Percentiles rank a stretch among this genome's conserved stretches.
Evolutionary conservation across 345 rosid species (phyloP).

Genomic region (Kandelia obovata): DNA sequence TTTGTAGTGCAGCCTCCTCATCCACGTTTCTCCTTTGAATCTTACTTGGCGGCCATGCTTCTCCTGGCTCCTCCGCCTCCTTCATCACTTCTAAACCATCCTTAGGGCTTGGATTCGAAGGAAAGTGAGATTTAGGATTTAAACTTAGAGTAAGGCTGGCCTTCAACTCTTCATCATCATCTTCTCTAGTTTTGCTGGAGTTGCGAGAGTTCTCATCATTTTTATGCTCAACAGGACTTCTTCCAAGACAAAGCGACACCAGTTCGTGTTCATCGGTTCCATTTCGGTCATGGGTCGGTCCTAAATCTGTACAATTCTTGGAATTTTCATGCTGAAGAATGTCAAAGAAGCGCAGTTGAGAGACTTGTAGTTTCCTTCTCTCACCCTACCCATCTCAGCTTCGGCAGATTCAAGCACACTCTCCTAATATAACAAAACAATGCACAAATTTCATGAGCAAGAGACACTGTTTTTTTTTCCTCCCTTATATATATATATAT

Average conservation of each 20-base stretch:
- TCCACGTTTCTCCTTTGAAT: conserved; percentile 32
- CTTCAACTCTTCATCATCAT: conserved; percentile 44
- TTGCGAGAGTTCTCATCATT: conserved; percentile 33
- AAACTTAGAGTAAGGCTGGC: conserved; percentile 53
- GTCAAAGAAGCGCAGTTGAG: conserved; percentile 55
- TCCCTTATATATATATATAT: no score
- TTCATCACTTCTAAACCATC: conserved; percentile 34
- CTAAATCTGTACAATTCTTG: conserved; percentile 19
- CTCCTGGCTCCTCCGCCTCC: conserved; percentile 39
- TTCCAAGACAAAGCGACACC: conserved; percentile 77
- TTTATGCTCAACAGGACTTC: conserved; percentile 31
- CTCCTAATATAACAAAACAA: no score
- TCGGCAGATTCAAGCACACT: conserved; percentile 52
- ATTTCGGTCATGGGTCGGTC: conserved; percentile 18
- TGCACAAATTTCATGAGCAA: no score
- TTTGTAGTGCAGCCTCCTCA: conserved; percentile 51
- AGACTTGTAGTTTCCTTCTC: conserved; percentile 65
- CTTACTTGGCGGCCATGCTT: conserved; percentile 51
- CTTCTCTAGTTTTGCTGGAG: conserved; percentile 15
- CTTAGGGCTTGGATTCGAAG: conserved; percentile 35
- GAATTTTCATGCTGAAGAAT: conserved; percentile 42
- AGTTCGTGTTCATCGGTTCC: conserved; percentile 41
- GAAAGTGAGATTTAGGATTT: conserved; percentile 28
- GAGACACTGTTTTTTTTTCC: no score
- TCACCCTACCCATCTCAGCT: conserved; percentile 69